Base-by-base conservation (phyloP, 352 stramenopile genomes). In the Phytophthora podocarpi region DNA sequence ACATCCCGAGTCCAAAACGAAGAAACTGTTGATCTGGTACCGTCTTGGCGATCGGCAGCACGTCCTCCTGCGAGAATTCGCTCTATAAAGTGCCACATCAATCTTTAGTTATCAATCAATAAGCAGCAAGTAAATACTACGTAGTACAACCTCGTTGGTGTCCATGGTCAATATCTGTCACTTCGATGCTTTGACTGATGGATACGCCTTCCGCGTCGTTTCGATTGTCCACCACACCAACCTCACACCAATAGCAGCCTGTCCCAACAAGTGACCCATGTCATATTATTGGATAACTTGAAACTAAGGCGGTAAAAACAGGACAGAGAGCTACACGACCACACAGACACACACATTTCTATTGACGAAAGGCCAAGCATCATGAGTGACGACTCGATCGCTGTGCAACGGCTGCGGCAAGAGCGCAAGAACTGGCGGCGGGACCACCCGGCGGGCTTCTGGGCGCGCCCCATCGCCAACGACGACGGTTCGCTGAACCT, bases 381-480 rank as follows among this genome's bases (percentile, higher is more conserved):
- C 11, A 93, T 93, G 83, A 91, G 79, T 57, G 83, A 93, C 54
- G 91, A 96, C 71, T 93, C 86, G 49, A 97, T 98, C 48, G 91
- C 92, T 18, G 78, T 91, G 67, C 85, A 90, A 61, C 85, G 93
- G n/a, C 82, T 98, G 51, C 78, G 84, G 37, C 86, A 98, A 74
- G 93, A 98, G 74, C 87, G 93, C 63, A 98, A 97, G 85, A 94
- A 96, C 64, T 98, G 93, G 96, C 83, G 94, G 42, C 76, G 89
- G 47, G 95, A 98, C 76, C 95, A 98, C 81, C 95, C 95, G 18
- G 95, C 89, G 60, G 97, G 97, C 15, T 99, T 99, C 78, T 98
- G 97, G 81, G 97, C 97, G n/a, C 87, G 95, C 5, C 97, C 97
- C 5, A 72, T 90, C 10, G 73, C 85, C 31, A 97, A 84, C 52